These are phyloP conservation scores for Talaromyces amestolkiae DNA, from an alignment of 2,329 filamentous ascomycete species.

Conservation along the genomic window DNA sequence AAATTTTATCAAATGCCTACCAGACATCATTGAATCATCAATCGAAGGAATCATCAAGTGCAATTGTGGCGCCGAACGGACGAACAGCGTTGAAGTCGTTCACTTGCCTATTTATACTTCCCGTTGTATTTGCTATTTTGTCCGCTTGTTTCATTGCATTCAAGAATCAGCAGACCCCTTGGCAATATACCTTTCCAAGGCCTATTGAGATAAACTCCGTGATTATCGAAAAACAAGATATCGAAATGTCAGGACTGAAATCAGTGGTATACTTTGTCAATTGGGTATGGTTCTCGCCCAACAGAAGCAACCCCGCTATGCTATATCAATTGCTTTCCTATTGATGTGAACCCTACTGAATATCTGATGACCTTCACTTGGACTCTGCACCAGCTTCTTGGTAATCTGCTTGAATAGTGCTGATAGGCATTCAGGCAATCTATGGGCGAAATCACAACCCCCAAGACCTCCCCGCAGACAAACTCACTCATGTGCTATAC, in stretches of 20 bases:
- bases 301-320: neutral
- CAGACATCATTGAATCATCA: neutral
- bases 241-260: constrained; percentile 27
- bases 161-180: neutral
- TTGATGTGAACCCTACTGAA: neutral
- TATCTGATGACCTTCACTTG: too few relatives aligned
- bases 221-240: neutral
- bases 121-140: constrained; percentile 1
- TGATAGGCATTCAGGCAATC: constrained; percentile 58
- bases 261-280: constrained; percentile 47
- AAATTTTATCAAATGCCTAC: too few relatives aligned
- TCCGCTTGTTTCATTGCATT: neutral
- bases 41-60: neutral
- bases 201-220: neutral
- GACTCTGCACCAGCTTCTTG: neutral
- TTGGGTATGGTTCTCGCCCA: constrained; percentile 35
- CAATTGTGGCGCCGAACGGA: constrained; percentile 7
- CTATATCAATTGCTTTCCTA: neutral
- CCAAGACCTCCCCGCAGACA: constrained; percentile 74
- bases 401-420: neutral
- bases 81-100: neutral
- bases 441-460: constrained; percentile 80
- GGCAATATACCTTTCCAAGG: neutral
- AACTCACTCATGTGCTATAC: constrained; percentile 83
- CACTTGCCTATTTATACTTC: neutral